A percentile compares a stretch with the other conserved stretches of the same genome.
Conservation (phyloP, 768 basidiomycete species). For the Naganishia onofrii region DNA sequence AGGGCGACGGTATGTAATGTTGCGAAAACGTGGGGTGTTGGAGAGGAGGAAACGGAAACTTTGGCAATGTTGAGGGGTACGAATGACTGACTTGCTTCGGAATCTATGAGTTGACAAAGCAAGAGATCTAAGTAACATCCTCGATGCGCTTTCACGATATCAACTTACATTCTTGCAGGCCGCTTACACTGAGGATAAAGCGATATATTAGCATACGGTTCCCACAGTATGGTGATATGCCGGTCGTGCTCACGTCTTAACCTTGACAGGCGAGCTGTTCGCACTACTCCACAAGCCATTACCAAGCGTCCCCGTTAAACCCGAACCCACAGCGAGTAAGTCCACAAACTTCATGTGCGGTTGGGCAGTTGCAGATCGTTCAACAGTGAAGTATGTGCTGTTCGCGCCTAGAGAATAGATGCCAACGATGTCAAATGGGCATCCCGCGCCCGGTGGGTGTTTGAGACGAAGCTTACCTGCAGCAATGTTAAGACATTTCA, state of each 20-base stretch:
- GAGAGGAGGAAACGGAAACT: constrained; percentile 58
- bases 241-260: constrained; percentile 57
- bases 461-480: constrained; percentile 58
- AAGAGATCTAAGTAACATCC: background rate
- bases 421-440: background rate
- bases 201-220: background rate
- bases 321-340: constrained; percentile 75
- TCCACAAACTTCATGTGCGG: constrained; percentile 52
- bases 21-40: constrained; percentile 70
- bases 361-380: constrained; percentile 56
- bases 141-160: background rate
- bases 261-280: constrained; percentile 67
- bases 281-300: constrained; percentile 65
- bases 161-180: constrained; percentile 65
- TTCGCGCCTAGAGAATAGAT: constrained; percentile 62
- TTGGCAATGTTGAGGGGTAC: constrained; percentile 64
- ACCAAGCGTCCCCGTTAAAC: constrained; percentile 64
- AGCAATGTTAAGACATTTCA: constrained; percentile 64
- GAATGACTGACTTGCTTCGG: constrained; percentile 62
- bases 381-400: constrained; percentile 71
- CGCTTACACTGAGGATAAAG: constrained; percentile 59
- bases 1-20: constrained; percentile 64
- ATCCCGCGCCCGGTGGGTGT: constrained; percentile 20
- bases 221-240: background rate
- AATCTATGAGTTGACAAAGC: constrained; percentile 44